Base-by-base conservation (phyloP, 129 eudicot genomes). In the Helianthus annuus region DNA sequence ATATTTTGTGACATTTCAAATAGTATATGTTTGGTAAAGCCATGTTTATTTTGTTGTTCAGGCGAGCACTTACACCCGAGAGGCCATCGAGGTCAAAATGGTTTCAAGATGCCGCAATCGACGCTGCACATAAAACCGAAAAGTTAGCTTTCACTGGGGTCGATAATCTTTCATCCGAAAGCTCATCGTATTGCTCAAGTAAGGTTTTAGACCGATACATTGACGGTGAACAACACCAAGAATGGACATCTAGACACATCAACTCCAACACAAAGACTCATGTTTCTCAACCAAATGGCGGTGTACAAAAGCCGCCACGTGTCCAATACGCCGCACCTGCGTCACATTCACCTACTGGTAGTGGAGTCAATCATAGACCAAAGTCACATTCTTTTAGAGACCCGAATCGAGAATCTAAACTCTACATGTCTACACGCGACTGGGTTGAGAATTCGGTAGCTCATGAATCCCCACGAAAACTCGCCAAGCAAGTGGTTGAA, bases 401-500 rank as follows among this genome's bases (percentile, higher is more conserved):
- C 64, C 64, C 77, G 5, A 46, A 69, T 15, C 83, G 82, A 48
- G 87, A 74, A 71, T 70, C 89, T 12, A 89, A 83, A 54, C 78
- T 73, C 39, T 74, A 82, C 45, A 76, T 83, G 75, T 77, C 95
- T 29, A 79, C 93, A 29, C 77, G 57, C 68, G 93, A 86, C 5
- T 83, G 84, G 88, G 73, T 73, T 7, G 93, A 94, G 44, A 81
- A 83, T 51, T 88, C 83, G 3, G 62, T 68, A 71, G 80, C 74
- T 68, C 82, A 83, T 71, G 97, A 78, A 52, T 90, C 96, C 48
- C 94, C 97, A 10, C 68, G 89, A 76, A 85, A 90, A 68, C 86
- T 95, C 36, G 99, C 99, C 19, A 95, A 88, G 66, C 91, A 86
- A 69, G 99, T 95, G 64, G 79, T 91, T 36, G 99, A 95, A 83